A percentile compares a stretch with the other conserved stretches of the same genome.
Conservation (phyloP, 306 rosid species). For the Lablab purpureus region DNA sequence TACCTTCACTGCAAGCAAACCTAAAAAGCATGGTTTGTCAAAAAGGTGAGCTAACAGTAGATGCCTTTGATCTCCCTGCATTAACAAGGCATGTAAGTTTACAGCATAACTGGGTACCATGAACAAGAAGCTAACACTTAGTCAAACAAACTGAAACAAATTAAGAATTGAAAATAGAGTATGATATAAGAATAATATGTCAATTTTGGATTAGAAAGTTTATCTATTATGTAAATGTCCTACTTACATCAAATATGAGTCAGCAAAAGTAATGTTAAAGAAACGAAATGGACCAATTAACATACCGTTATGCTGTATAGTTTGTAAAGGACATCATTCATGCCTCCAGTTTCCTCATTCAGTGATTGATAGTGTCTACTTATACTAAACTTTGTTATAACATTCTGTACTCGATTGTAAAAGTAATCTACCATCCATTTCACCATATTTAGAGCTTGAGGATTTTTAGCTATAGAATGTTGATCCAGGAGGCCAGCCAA, state of each 20-base stretch:
- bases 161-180: neutral
- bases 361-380: constrained; percentile 67
- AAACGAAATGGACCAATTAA: constrained; percentile 18
- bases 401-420: constrained; percentile 74
- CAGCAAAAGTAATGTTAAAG: neutral
- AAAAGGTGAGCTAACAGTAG: constrained; percentile 77
- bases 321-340: constrained; percentile 88
- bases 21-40: constrained; percentile 85
- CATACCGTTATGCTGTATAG: constrained; percentile 69
- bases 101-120: neutral
- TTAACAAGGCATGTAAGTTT: constrained; percentile 14
- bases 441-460: constrained; percentile 71
- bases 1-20: constrained; percentile 79
- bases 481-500: constrained; percentile 91
- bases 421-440: constrained; percentile 85
- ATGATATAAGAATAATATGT: neutral
- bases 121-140: constrained; percentile 1
- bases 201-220: neutral
- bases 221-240: neutral
- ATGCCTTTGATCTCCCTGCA: constrained; percentile 68
- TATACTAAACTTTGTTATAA: constrained; percentile 55
- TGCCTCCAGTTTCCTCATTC: constrained; percentile 90
- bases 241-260: neutral
- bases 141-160: neutral
- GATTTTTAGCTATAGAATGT: constrained; percentile 62